Conservation (phyloP, 352 stramenopile species). For the Blastocystis sp. region DNA sequence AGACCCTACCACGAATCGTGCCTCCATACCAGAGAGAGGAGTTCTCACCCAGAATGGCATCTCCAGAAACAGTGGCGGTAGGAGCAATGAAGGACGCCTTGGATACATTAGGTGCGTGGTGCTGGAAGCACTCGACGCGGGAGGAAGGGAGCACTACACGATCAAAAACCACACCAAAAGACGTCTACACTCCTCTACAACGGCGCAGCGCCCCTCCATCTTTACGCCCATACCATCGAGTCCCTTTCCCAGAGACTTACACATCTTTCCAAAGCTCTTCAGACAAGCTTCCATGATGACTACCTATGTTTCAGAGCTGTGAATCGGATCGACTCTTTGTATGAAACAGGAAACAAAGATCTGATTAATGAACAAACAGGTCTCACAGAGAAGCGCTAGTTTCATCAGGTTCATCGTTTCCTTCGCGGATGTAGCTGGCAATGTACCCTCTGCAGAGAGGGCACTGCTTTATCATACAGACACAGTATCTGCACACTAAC, state of each 20-base stretch:
- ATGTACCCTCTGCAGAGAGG: conserved; percentile 20
- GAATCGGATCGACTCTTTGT: background rate
- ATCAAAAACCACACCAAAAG: background rate
- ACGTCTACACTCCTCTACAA: background rate
- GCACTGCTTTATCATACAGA: conserved; percentile 53
- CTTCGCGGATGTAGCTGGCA: conserved; percentile 33
- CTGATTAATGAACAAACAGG: background rate
- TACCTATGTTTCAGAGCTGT: background rate
- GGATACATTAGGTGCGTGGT: conserved; percentile 66
- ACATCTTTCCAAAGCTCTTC: background rate
- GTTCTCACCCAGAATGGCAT: conserved; percentile 82
- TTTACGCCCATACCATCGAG: conserved; percentile 21
- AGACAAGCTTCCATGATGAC: conserved; percentile 37
- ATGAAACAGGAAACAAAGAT: background rate
- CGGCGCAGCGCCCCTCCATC: background rate
- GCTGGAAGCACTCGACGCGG: background rate
- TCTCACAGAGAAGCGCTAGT: background rate
- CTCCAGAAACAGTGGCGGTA: conserved; percentile 84
- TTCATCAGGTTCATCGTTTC: background rate
- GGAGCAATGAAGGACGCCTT: conserved; percentile 81
- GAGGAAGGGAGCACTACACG: background rate
- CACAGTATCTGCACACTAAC: conserved; percentile 29
- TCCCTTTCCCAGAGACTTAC: background rate
- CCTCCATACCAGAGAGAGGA: conserved; percentile 87
- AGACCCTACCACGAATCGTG: conserved; percentile 72